Evolutionary conservation across 2,329 filamentous ascomycete species (phyloP).

Genomic region (Tolypocladium cylindrosporum): DNA sequence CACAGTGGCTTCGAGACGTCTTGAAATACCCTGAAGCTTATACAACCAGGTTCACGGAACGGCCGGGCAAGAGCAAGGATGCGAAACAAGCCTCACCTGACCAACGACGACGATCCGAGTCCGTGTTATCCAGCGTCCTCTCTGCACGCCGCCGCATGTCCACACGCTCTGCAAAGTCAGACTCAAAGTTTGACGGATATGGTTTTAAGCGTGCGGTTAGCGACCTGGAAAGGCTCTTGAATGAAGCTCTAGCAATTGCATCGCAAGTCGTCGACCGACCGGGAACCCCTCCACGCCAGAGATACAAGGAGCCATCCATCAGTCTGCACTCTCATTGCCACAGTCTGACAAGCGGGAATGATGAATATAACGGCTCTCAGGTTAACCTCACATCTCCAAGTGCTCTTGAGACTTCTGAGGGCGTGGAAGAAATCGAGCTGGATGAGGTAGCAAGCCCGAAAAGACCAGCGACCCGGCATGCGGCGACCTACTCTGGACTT

Average conservation of each 20-base stretch:
- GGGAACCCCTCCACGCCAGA: conserved; percentile 7
- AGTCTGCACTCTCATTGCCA: conserved; percentile 5
- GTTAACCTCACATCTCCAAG: conserved; percentile 1
- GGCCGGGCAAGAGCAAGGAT: conserved; percentile 8
- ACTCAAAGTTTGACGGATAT: conserved; percentile 13
- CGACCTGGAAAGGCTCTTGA: conserved; percentile 35
- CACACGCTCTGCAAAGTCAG: conserved; percentile 9
- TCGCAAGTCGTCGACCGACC: conserved; percentile 26
- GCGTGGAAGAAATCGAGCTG: conserved; percentile 4
- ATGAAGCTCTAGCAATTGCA: conserved; percentile 34
- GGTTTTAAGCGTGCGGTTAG: conserved; percentile 26
- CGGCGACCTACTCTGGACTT: conserved; percentile 13
- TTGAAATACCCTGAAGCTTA: conserved; percentile 16
- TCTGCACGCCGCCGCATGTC: conserved; percentile 10
- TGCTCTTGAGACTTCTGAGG: conserved; percentile 4
- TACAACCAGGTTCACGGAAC: conserved; percentile 16
- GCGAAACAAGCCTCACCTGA: conserved; percentile 5
- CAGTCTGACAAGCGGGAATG: neutral
- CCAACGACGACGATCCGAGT: conserved; percentile 12
- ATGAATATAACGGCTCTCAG: neutral
- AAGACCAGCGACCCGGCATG: conserved; percentile 12
- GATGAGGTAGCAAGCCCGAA: neutral
- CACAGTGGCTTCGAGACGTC: conserved; percentile 22
- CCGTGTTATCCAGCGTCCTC: conserved; percentile 7
- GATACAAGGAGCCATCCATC: conserved; percentile 7